These are phyloP conservation scores for Komagataella populi DNA, from an alignment of 805 yeast species.

Conservation along the genomic window DNA sequence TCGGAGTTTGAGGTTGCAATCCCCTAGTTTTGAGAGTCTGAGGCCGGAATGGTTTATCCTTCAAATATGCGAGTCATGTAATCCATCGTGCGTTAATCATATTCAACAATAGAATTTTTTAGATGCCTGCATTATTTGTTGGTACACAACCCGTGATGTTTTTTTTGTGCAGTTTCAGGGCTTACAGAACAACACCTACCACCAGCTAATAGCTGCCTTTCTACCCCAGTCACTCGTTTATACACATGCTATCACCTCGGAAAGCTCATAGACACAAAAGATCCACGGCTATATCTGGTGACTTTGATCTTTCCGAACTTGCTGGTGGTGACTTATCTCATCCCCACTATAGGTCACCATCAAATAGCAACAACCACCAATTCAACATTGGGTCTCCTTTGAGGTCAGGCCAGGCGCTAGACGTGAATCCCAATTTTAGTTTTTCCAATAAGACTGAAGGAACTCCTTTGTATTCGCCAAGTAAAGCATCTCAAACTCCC, in stretches of 20 bases:
- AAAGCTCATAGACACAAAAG: constrained; percentile 69
- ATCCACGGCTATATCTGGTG: constrained; percentile 83
- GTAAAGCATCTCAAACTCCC: background rate
- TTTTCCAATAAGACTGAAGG: background rate
- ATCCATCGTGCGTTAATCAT: background rate
- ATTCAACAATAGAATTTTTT: background rate
- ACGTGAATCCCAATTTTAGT: background rate
- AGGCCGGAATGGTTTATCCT: background rate
- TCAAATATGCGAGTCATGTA: background rate
- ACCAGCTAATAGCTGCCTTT: background rate
- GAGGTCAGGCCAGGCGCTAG: background rate
- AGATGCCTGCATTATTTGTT: background rate
- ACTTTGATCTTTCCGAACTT: constrained; percentile 35
- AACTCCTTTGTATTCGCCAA: background rate
- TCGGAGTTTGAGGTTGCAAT: too few relatives aligned
- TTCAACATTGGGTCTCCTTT: background rate
- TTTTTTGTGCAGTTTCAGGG: background rate
- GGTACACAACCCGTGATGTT: background rate
- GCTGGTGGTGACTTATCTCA: background rate
- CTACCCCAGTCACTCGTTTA: background rate
- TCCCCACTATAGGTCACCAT: constrained; percentile 4
- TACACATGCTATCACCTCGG: constrained; percentile 7
- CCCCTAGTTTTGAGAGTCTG: too few relatives aligned
- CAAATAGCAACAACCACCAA: background rate
- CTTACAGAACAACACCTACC: background rate